Conservation (phyloP, 164 flowering plant genomes). For the Nelumbo lutea region DNA sequence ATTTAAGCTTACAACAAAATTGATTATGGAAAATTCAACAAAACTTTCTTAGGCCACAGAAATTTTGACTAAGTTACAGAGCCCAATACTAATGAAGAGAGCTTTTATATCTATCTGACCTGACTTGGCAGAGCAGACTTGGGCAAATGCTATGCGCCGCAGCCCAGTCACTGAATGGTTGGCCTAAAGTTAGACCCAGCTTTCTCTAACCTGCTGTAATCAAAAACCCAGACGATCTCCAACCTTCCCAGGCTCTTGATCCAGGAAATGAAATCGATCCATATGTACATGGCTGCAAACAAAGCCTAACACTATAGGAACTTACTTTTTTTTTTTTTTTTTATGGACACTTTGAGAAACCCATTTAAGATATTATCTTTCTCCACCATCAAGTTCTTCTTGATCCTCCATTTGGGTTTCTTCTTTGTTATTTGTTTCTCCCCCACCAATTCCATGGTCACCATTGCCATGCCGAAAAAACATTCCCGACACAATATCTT, state of each 20-base stretch:
- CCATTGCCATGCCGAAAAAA: constrained; percentile 38
- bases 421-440: constrained; percentile 51
- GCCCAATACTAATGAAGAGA: neutral
- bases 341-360: neutral
- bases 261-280: neutral
- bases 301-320: neutral
- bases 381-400: constrained; percentile 87
- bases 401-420: constrained; percentile 77
- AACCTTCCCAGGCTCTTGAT: constrained; percentile 4
- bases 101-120: neutral
- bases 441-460: constrained; percentile 34
- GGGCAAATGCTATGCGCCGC: neutral
- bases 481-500: constrained; percentile 45
- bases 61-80: neutral
- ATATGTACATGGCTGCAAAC: neutral
- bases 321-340: neutral
- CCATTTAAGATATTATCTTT: constrained; percentile 28
- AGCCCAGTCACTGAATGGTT: neutral
- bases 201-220: neutral
- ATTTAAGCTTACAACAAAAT: constrained; percentile 7
- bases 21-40: constrained; percentile 1
- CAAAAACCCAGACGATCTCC: neutral
- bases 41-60: neutral
- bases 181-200: neutral
- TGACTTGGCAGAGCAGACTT: neutral